phyloP scores from a whole-genome alignment of 495 filamentous ascomycete species.

The Xylaria castorea region DNA sequence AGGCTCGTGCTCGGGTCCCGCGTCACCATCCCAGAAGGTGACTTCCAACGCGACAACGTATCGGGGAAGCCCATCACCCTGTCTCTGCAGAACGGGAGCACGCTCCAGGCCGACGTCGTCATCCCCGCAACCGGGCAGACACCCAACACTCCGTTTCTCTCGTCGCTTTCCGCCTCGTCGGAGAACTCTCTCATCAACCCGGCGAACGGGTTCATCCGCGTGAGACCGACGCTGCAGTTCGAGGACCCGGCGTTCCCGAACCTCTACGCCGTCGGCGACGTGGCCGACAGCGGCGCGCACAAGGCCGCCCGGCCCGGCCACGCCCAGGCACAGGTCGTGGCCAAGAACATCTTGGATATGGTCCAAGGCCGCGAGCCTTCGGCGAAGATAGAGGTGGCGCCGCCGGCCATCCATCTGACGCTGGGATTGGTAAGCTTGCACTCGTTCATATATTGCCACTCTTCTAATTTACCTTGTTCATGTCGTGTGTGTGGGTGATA shows the following conservation, averaged over 20 bases:
- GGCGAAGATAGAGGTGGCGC: constrained; percentile 45
- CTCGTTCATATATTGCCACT: too few relatives aligned
- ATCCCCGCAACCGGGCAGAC: constrained; percentile 52
- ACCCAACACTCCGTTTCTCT: constrained; percentile 58
- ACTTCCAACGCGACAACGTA: constrained; percentile 37
- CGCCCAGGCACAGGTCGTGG: constrained; percentile 61
- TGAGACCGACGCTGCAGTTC: constrained; percentile 63
- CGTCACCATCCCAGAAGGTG: constrained; percentile 28
- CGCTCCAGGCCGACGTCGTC: constrained; percentile 31
- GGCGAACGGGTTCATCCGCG: constrained; percentile 55
- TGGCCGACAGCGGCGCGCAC: constrained; percentile 61
- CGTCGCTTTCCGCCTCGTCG: constrained; percentile 44
- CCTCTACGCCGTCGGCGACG: constrained; percentile 66
- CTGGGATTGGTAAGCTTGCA: constrained; percentile 57
- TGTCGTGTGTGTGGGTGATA: too few relatives aligned
- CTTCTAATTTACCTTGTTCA: neutral
- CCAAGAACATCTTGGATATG: constrained; percentile 59
- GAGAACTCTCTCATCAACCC: constrained; percentile 48
- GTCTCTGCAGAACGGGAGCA: constrained; percentile 25
- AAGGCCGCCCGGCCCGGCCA: constrained; percentile 62
- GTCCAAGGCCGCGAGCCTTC: constrained; percentile 41
- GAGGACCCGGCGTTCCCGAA: constrained; percentile 39
- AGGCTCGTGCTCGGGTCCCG: constrained; percentile 28
- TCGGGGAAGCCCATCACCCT: constrained; percentile 23
- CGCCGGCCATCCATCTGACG: constrained; percentile 56